A percentile compares a stretch with the other conserved stretches of the same genome.
Evolutionary conservation across 106 monocot species (phyloP).

Genomic region (Triglochin maritima): DNA sequence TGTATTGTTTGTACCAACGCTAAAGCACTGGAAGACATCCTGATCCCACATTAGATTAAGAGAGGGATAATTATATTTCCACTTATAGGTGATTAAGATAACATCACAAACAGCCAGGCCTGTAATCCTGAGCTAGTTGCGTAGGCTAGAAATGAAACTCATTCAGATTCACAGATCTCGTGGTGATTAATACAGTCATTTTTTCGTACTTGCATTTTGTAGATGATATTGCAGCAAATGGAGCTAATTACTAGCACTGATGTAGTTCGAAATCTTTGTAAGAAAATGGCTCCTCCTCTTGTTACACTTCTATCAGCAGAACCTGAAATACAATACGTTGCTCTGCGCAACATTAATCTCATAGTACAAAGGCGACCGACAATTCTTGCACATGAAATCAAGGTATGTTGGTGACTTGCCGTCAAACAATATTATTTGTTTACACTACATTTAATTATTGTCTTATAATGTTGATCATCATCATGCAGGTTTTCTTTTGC

Average conservation of each 20-base stretch:
- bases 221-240: constrained; percentile 99
- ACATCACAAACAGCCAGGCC: too few relatives aligned
- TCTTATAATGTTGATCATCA: neutral
- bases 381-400: constrained; percentile 98
- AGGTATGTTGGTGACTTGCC: constrained; percentile 37
- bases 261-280: constrained; percentile 91
- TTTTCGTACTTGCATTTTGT: constrained; percentile 2
- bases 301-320: constrained; percentile 94
- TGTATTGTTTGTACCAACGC: too few relatives aligned
- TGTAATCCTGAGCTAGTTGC: too few relatives aligned
- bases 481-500: constrained; percentile 86
- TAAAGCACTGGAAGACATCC: too few relatives aligned
- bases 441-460: neutral
- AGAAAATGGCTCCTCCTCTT: constrained; percentile 95
- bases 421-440: neutral
- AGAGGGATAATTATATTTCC: too few relatives aligned
- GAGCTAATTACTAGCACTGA: constrained; percentile 91
- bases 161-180: too few relatives aligned
- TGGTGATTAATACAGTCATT: too few relatives aligned
- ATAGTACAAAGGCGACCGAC: constrained; percentile 93
- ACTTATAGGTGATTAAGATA: too few relatives aligned
- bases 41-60: too few relatives aligned
- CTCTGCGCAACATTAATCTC: constrained; percentile 91
- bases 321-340: constrained; percentile 96
- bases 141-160: neutral